phyloP scores from a whole-genome alignment of 306 rosid genomes.

The Neltuma alba region DNA sequence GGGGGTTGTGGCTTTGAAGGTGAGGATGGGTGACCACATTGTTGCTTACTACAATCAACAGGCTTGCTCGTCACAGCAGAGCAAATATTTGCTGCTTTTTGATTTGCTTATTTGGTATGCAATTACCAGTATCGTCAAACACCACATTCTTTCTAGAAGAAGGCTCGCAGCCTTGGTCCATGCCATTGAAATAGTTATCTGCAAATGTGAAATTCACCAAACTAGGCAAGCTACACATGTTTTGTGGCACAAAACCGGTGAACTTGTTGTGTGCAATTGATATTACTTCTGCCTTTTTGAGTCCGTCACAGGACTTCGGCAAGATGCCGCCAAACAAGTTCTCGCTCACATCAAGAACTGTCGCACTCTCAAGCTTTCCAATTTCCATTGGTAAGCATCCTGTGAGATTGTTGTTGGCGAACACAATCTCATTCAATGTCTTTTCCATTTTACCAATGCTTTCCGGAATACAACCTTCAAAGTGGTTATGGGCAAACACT shows the following conservation, averaged over 20 bases:
- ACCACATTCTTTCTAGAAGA: conserved; percentile 15
- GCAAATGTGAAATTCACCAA: conserved; percentile 65
- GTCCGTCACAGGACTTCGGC: conserved; percentile 43
- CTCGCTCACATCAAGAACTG: conserved; percentile 52
- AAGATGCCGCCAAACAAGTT: conserved; percentile 60
- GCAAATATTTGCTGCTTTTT: conserved; percentile 47
- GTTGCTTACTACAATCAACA: conserved; percentile 66
- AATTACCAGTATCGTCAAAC: conserved; percentile 53
- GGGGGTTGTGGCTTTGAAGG: conserved; percentile 8
- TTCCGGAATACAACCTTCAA: conserved; percentile 63
- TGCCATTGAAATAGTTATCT: conserved; percentile 64
- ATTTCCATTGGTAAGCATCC: conserved; percentile 72
- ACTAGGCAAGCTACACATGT: conserved; percentile 53
- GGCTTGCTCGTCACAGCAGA: conserved; percentile 53
- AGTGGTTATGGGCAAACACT: conserved; percentile 58
- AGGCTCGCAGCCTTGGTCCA: conserved; percentile 57
- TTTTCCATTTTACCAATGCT: conserved; percentile 64
- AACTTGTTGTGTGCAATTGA: conserved; percentile 54
- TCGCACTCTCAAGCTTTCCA: conserved; percentile 37
- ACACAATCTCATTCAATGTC: conserved; percentile 57
- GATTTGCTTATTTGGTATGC: conserved; percentile 67
- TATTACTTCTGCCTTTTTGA: conserved; percentile 41
- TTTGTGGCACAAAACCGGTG: conserved; percentile 59
- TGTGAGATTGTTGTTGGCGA: conserved; percentile 47
- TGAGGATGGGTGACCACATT: conserved; percentile 47